Evolutionary conservation across 495 filamentous ascomycete species (phyloP), one percentile per base, ranked within the genome.

Genomic region (Penicillium bialowiezense): DNA sequence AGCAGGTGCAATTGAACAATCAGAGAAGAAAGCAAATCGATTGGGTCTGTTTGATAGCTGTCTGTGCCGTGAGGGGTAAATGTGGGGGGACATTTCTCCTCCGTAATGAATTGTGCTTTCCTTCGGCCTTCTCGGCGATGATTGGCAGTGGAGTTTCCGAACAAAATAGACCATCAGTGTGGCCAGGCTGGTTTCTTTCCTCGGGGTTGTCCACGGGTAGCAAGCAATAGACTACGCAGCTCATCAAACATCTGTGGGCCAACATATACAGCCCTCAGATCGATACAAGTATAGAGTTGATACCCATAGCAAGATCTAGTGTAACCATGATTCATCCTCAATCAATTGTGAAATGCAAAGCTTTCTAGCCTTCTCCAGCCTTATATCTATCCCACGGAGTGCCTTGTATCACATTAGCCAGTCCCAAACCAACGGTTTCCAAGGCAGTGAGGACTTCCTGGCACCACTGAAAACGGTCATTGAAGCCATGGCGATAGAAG

Each of bases 351-450:
- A 26, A 8, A 3, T 26, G 4, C 8, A 8, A 8, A 8, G 23
- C 23, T 26, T 3, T 8, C 23, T 26, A 3, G 23, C 23, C 23
- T 26, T 26, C 23, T 8, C 29, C 19, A 34, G 20, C 28, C n/a
- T 48, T 54, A 18, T 51, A 58, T 10, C 19, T 50, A 8, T 48
- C 41, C 51, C 55, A 58, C 4, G 55, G 55, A 6, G 55, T 58
- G 8, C 51, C 55, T 24, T 41, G 46, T 23, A 58, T 26, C 20
- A 48, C 34, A 34, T 32, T 29, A 10, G 51, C 39, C 2, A 58
- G 14, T 7, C 51, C 51, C 8, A 55, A 21, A 5, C 51, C 48
- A 26, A 43, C 33, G 0, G 42, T 29, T 39, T 58, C 51, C 19
- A 58, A 38, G 8, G 38, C 15, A 42, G 42, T 19, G 36, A 54